Evolutionary conservation across 2,329 filamentous ascomycete species (phyloP).

Genomic region (Aschersonia sp.): DNA sequence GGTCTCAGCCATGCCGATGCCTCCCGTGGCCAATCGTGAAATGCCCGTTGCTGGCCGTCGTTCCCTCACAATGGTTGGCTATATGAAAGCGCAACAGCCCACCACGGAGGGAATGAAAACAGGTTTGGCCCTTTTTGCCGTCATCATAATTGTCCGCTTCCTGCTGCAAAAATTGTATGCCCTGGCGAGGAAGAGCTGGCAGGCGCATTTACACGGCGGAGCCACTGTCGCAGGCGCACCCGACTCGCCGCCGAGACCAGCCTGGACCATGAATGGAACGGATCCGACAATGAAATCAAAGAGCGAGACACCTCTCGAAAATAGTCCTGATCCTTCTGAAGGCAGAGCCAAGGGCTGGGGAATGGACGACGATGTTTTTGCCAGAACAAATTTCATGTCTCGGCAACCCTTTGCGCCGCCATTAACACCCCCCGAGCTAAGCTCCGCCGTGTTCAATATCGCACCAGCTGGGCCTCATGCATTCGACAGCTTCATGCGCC

Average conservation of each 20-base stretch:
- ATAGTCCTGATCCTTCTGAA: neutral
- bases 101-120: constrained; percentile 12
- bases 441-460: constrained; percentile 26
- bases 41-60: constrained; percentile 11
- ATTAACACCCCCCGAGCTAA: constrained; percentile 32
- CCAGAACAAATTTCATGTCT: constrained; percentile 12
- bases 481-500: constrained; percentile 26
- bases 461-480: constrained; percentile 17
- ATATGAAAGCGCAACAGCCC: constrained; percentile 17
- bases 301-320: neutral
- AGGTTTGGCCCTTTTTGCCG: constrained; percentile 18
- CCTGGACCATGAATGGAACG: neutral
- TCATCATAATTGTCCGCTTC: constrained; percentile 19
- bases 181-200: neutral
- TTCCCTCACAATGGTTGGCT: constrained; percentile 12
- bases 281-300: neutral
- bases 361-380: neutral
- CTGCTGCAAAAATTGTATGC: constrained; percentile 10
- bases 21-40: constrained; percentile 18
- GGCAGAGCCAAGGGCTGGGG: neutral
- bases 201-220: neutral
- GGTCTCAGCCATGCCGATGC: constrained; percentile 13
- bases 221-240: neutral
- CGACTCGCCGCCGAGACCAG: neutral
- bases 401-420: constrained; percentile 31